These are phyloP conservation scores for Sporothrix protearum DNA, from an alignment of 2,329 filamentous ascomycete genomes.

Conservation along the genomic window DNA sequence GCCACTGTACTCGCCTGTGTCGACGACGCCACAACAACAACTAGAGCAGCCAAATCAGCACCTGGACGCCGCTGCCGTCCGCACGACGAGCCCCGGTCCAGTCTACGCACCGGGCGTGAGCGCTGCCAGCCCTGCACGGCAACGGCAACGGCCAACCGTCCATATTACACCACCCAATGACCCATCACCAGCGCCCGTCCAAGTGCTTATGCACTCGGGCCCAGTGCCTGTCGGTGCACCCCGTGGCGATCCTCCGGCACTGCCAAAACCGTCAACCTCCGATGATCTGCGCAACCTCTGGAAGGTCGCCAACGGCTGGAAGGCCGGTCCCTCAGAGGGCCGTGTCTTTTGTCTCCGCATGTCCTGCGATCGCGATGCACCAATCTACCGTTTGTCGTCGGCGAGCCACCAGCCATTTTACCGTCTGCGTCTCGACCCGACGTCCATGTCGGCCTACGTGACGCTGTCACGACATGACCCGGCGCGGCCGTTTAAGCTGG, in stretches of 20 bases:
- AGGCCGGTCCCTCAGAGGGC: conserved; percentile 57
- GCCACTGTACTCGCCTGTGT: conserved; percentile 54
- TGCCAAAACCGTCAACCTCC: conserved; percentile 47
- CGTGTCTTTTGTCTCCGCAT: conserved; percentile 58
- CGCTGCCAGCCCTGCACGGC: not conserved
- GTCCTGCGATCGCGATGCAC: conserved; percentile 55
- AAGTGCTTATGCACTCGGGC: not conserved
- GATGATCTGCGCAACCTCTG: conserved; percentile 63
- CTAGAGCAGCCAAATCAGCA: conserved; percentile 22
- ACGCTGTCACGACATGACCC: conserved; percentile 60
- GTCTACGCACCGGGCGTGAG: not conserved
- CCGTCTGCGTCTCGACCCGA: conserved; percentile 60
- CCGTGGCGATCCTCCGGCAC: conserved; percentile 2
- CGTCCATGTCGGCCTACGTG: conserved; percentile 60
- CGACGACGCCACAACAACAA: conserved; percentile 27
- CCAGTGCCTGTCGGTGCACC: not conserved
- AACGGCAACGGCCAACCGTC: not conserved
- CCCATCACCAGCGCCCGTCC: not conserved
- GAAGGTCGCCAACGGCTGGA: conserved; percentile 68
- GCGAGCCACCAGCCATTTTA: conserved; percentile 62
- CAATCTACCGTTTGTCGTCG: conserved; percentile 64
- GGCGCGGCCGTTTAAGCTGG: conserved; percentile 49
- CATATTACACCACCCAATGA: not conserved
- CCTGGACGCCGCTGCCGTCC: not conserved
- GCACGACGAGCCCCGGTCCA: not conserved